Percentiles rank a stretch among this genome's conserved stretches.
phyloP scores from a whole-genome alignment of 768 basidiomycete genomes.

The Boletus subparvulus region DNA sequence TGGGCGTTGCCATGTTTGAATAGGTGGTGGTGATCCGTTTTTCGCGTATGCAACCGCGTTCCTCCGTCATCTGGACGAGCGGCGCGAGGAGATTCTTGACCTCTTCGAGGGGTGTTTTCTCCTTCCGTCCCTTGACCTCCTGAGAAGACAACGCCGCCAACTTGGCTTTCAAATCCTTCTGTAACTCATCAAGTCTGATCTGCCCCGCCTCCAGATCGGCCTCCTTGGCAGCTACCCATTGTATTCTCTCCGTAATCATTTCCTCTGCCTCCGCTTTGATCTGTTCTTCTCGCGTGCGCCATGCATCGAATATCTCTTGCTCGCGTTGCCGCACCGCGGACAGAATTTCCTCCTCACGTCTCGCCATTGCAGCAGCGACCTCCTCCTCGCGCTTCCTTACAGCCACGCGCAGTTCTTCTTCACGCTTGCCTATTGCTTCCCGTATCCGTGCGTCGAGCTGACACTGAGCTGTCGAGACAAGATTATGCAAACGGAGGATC shows the following conservation, averaged over 20 bases:
- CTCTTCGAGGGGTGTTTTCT: conserved; percentile 68
- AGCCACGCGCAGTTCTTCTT: conserved; percentile 65
- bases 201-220: conserved; percentile 55
- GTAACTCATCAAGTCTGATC: conserved; percentile 44
- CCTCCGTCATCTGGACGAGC: conserved; percentile 38
- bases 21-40: conserved; percentile 12
- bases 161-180: conserved; percentile 51
- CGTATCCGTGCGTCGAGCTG: conserved; percentile 50
- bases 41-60: conserved; percentile 24
- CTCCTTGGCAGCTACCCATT: conserved; percentile 51
- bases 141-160: conserved; percentile 45
- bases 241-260: conserved; percentile 39
- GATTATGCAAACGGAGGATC: conserved; percentile 47
- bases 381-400: conserved; percentile 71
- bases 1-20: conserved; percentile 50
- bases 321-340: conserved; percentile 64
- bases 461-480: conserved; percentile 40
- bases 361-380: conserved; percentile 60
- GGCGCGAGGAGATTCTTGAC: conserved; percentile 69
- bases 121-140: conserved; percentile 41
- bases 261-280: conserved; percentile 49
- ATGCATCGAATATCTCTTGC: conserved; percentile 60
- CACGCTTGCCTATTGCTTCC: conserved; percentile 59
- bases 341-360: conserved; percentile 71
- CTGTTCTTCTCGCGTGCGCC: conserved; percentile 51